A percentile compares a stretch with the other conserved stretches of the same genome.
Evolutionary conservation across 257 asterid species (phyloP).

Genomic region (Solanum piurae): DNA sequence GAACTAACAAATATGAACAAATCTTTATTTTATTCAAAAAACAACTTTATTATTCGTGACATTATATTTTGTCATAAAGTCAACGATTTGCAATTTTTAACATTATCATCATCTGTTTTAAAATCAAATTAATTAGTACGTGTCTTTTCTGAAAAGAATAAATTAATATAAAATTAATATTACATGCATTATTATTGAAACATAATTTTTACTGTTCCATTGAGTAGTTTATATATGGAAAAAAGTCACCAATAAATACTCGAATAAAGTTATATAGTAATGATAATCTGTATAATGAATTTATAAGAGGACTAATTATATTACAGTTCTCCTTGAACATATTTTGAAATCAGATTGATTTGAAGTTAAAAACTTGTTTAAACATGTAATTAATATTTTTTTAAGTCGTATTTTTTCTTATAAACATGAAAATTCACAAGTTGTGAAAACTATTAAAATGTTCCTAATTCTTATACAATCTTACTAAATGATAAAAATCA

Average conservation of each 20-base stretch:
- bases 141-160: not conserved
- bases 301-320: not conserved
- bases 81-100: not conserved
- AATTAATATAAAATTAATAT: not conserved
- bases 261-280: not conserved
- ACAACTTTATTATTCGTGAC: not conserved
- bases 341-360: not conserved
- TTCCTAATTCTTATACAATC: not conserved
- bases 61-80: not conserved
- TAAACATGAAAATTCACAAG: not conserved
- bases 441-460: too few relatives aligned
- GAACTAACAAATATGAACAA: not conserved
- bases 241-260: not conserved
- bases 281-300: not conserved
- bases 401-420: too few relatives aligned
- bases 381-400: too few relatives aligned
- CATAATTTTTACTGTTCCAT: not conserved
- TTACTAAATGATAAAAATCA: too few relatives aligned
- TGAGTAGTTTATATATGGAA: not conserved
- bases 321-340: not conserved
- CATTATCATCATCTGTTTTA: not conserved
- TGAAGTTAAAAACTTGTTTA: not conserved
- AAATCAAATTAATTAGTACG: not conserved
- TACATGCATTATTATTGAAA: not conserved
- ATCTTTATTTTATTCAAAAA: too few relatives aligned